Conservation (phyloP, 2,329 filamentous ascomycete species). For the Coniella lustricola region DNA sequence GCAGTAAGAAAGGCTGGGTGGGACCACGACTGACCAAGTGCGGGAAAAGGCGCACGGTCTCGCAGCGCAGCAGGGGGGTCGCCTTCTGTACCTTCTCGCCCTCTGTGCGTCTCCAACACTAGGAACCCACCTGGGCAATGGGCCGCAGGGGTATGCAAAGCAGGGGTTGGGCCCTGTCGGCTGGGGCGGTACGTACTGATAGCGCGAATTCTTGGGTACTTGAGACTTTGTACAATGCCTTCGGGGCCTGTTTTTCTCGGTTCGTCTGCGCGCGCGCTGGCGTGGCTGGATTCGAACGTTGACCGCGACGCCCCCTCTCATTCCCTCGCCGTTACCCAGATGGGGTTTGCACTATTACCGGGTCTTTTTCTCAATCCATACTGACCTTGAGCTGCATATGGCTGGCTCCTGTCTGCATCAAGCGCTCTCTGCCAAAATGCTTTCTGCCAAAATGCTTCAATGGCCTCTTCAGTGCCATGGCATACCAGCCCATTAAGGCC, state of each 20-base stretch:
- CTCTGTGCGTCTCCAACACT: neutral
- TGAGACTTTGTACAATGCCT: too few relatives aligned
- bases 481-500: too few relatives aligned
- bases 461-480: too few relatives aligned
- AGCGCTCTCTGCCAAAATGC: too few relatives aligned
- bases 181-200: neutral
- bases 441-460: too few relatives aligned
- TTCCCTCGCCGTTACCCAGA: neutral
- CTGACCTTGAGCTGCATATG: neutral
- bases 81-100: neutral
- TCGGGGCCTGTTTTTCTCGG: too few relatives aligned
- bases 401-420: too few relatives aligned
- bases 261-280: too few relatives aligned
- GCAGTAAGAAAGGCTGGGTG: neutral
- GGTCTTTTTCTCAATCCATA: neutral
- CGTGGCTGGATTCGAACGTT: neutral
- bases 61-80: neutral
- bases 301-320: neutral
- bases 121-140: neutral
- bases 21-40: neutral
- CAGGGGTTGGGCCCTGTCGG: neutral
- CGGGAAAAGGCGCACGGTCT: slow-evolving; percentile 3
- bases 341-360: slow-evolving; percentile 1
- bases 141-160: neutral
- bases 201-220: too few relatives aligned